phyloP scores from a whole-genome alignment of 768 basidiomycete species.

The Trametes cingulata region DNA sequence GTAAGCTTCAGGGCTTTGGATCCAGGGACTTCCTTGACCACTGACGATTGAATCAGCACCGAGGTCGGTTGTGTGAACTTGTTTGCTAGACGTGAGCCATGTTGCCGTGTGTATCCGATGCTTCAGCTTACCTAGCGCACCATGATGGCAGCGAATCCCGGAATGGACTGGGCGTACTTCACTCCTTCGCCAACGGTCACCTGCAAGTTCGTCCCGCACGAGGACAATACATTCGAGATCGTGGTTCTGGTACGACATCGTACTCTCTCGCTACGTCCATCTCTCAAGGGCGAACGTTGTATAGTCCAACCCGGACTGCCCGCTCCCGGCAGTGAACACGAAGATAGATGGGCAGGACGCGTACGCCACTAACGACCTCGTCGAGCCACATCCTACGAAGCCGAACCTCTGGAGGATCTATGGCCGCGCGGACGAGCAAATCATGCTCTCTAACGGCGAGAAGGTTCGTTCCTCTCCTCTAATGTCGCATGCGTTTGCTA shows the following conservation, averaged over 20 bases:
- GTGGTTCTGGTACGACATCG: slow-evolving; percentile 6
- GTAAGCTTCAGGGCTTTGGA: slow-evolving; percentile 24
- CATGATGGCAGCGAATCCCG: background rate
- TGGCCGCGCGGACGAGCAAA: slow-evolving; percentile 46
- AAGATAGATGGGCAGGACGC: slow-evolving; percentile 23
- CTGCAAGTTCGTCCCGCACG: background rate
- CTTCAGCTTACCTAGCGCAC: background rate
- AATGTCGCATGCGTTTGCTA: background rate
- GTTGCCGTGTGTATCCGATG: background rate
- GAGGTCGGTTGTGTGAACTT: slow-evolving; percentile 8
- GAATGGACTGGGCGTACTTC: slow-evolving; percentile 15
- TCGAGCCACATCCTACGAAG: slow-evolving; percentile 22
- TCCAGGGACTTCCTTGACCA: background rate
- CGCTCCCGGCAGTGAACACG: slow-evolving; percentile 11
- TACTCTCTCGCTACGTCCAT: background rate
- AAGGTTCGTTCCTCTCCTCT: slow-evolving; percentile 37
- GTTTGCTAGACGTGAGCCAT: background rate
- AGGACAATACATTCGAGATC: slow-evolving; percentile 2
- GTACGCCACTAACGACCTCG: slow-evolving; percentile 23
- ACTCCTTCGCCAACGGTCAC: background rate
- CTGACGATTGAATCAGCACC: background rate
- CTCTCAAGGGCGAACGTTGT: background rate
- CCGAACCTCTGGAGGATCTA: slow-evolving; percentile 30
- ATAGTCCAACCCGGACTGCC: background rate
- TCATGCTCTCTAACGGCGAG: slow-evolving; percentile 45